A percentile compares a stretch with the other conserved stretches of the same genome.
Conservation (phyloP, 1,284 basidiomycete species). For the Entoloma clypeatum region DNA sequence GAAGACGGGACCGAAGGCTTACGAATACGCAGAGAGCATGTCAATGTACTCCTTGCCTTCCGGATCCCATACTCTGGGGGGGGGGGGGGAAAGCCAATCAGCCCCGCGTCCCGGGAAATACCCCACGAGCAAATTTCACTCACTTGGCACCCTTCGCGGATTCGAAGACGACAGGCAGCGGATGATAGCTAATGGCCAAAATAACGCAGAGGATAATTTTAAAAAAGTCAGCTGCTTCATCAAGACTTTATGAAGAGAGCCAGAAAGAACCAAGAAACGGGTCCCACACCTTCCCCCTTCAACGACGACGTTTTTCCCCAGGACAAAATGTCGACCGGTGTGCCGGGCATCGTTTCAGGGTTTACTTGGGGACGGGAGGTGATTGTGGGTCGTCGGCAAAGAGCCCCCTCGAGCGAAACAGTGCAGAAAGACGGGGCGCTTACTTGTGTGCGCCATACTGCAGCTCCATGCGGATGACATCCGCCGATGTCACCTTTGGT, state of each 20-base stretch:
- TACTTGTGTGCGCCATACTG: conserved; percentile 87
- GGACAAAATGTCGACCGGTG: conserved; percentile 23
- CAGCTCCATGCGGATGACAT: conserved; percentile 81
- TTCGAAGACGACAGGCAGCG: conserved; percentile 93
- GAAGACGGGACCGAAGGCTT: conserved; percentile 35
- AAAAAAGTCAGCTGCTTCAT: conserved; percentile 17
- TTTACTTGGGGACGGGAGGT: conserved; percentile 20
- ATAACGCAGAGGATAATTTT: too few species aligned
- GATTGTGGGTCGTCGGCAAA: conserved; percentile 22
- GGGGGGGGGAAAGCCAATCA: conserved; percentile 20
- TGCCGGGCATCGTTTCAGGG: conserved; percentile 13
- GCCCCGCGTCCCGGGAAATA: conserved; percentile 9
- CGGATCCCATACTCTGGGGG: conserved; percentile 86
- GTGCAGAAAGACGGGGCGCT: conserved; percentile 33
- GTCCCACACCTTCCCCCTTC: too few species aligned
- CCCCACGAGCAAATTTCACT: conserved; percentile 38
- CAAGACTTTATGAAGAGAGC: conserved; percentile 15
- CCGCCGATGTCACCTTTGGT: conserved; percentile 37
- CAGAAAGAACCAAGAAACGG: conserved; percentile 17
- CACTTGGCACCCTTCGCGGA: conserved; percentile 85
- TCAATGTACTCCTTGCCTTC: conserved; percentile 93
- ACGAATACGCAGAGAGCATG: conserved; percentile 98
- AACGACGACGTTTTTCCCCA: too few species aligned
- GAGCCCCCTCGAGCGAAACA: conserved; percentile 13
- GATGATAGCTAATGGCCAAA: conserved; percentile 82